phyloP scores from a whole-genome alignment of 2,329 filamentous ascomycete species.

The Leptographium radiaticola region DNA sequence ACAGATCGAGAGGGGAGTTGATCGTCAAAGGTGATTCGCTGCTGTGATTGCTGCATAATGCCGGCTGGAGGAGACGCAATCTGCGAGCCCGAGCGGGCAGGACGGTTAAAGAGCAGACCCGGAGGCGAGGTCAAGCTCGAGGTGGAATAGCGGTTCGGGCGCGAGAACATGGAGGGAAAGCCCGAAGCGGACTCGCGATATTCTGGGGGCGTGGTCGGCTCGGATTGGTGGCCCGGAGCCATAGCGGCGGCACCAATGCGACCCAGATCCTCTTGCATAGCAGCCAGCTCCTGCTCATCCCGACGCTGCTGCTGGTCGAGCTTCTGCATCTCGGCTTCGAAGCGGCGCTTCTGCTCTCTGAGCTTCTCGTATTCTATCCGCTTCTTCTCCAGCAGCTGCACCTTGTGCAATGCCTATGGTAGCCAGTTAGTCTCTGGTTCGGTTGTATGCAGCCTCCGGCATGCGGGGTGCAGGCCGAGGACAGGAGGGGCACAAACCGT shows the following conservation, averaged over 20 bases:
- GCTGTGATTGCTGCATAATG: constrained; percentile 29
- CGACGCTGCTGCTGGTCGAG: constrained; percentile 74
- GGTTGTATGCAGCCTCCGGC: not conserved
- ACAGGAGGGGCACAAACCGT: constrained; percentile 13
- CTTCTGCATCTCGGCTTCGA: constrained; percentile 85
- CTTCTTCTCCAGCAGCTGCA: constrained; percentile 83
- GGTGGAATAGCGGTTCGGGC: constrained; percentile 78
- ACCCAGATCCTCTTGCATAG: constrained; percentile 69
- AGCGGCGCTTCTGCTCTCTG: constrained; percentile 74
- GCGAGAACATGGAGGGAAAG: constrained; percentile 68
- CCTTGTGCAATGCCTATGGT: constrained; percentile 52
- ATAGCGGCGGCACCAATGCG: constrained; percentile 32
- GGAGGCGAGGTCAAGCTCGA: constrained; percentile 77
- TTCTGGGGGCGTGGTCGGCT: constrained; percentile 92
- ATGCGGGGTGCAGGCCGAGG: not conserved
- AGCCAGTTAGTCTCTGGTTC: not conserved
- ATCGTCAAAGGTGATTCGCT: constrained; percentile 45
- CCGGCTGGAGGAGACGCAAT: constrained; percentile 64
- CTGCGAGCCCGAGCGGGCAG: constrained; percentile 65
- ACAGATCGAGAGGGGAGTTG: constrained; percentile 72
- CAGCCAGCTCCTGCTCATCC: constrained; percentile 71
- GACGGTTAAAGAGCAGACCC: constrained; percentile 53
- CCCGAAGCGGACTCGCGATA: constrained; percentile 60
- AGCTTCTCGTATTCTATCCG: constrained; percentile 85
- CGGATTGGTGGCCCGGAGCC: constrained; percentile 63